A percentile compares a stretch with the other conserved stretches of the same genome.
These are phyloP conservation scores for Zalaria sp. DNA, from an alignment of 2,329 filamentous ascomycete species.

Conservation along the genomic window DNA sequence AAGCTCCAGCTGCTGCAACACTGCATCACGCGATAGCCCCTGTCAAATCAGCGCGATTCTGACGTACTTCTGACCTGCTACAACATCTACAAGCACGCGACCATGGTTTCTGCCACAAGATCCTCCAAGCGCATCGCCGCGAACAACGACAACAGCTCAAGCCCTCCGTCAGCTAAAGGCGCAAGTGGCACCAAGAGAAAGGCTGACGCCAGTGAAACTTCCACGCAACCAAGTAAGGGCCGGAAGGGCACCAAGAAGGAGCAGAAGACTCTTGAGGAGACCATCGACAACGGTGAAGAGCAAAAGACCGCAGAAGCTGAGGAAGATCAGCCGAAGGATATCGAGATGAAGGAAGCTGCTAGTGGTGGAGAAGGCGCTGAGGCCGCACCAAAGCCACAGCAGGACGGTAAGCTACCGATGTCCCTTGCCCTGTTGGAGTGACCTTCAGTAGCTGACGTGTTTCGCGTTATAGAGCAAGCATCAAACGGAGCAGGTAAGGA, in stretches of 20 bases:
- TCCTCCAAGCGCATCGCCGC: slow-evolving; percentile 12
- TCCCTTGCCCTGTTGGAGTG: no score
- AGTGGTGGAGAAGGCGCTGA: slow-evolving; percentile 1
- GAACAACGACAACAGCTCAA: slow-evolving; percentile 8
- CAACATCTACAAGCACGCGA: slow-evolving; percentile 4
- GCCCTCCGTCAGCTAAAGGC: slow-evolving; percentile 9
- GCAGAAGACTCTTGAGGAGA: slow-evolving; percentile 41
- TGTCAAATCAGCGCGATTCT: not conserved
- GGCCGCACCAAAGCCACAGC: slow-evolving; percentile 7
- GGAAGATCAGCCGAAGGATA: slow-evolving; percentile 11
- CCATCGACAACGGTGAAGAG: slow-evolving; percentile 24
- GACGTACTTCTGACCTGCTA: not conserved
- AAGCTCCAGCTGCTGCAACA: no score
- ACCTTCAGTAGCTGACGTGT: not conserved
- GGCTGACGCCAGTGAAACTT: slow-evolving; percentile 17
- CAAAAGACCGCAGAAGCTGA: slow-evolving; percentile 12
- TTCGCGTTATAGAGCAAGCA: no score
- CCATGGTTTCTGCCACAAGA: slow-evolving; percentile 15
- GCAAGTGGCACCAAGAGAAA: slow-evolving; percentile 16
- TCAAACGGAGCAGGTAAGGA: no score
- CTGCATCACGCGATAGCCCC: no score
- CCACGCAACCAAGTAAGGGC: slow-evolving; percentile 18
- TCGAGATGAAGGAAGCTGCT: slow-evolving; percentile 15
- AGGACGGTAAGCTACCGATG: not conserved
- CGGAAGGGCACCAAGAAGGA: slow-evolving; percentile 24